Evolutionary conservation across 306 rosid species (phyloP).

Genomic region (Cotoneaster glaucophyllus): DNA sequence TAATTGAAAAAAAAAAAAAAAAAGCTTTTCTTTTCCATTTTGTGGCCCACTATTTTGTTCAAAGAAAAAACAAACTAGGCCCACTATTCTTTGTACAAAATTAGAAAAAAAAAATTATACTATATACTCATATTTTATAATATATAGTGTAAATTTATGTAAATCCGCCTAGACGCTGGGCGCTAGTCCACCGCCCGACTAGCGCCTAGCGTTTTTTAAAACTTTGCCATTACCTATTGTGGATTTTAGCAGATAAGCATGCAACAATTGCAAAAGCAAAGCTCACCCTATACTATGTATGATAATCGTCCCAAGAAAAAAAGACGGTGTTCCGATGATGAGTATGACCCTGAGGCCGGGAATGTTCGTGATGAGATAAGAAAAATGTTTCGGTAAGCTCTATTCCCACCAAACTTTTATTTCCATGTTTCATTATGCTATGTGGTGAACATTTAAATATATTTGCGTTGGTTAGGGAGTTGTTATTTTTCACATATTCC

Average conservation of each 20-base stretch:
- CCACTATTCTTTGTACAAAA: too few relatives aligned
- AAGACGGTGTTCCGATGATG: slow-evolving; percentile 38
- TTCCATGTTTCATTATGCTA: neutral
- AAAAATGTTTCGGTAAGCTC: slow-evolving; percentile 45
- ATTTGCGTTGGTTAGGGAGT: neutral
- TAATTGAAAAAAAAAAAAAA: too few relatives aligned
- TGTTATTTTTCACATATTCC: too few relatives aligned
- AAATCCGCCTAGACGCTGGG: too few relatives aligned
- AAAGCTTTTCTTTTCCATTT: too few relatives aligned
- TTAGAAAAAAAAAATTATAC: too few relatives aligned
- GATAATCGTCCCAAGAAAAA: slow-evolving; percentile 48
- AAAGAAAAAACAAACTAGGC: too few relatives aligned
- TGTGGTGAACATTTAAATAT: neutral
- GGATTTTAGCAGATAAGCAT: slow-evolving; percentile 41
- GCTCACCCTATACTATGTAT: slow-evolving; percentile 20
- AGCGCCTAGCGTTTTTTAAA: too few relatives aligned
- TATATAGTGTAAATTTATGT: too few relatives aligned
- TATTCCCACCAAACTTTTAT: neutral
- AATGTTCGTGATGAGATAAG: slow-evolving; percentile 48
- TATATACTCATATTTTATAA: too few relatives aligned
- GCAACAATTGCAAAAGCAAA: slow-evolving; percentile 45
- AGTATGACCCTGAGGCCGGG: slow-evolving; percentile 8
- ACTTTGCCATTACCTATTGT: slow-evolving; percentile 7
- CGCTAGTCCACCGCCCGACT: too few relatives aligned
- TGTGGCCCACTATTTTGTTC: too few relatives aligned